phyloP scores from a whole-genome alignment of 2,329 filamentous ascomycete species.

The Leptographium lundbergii region DNA sequence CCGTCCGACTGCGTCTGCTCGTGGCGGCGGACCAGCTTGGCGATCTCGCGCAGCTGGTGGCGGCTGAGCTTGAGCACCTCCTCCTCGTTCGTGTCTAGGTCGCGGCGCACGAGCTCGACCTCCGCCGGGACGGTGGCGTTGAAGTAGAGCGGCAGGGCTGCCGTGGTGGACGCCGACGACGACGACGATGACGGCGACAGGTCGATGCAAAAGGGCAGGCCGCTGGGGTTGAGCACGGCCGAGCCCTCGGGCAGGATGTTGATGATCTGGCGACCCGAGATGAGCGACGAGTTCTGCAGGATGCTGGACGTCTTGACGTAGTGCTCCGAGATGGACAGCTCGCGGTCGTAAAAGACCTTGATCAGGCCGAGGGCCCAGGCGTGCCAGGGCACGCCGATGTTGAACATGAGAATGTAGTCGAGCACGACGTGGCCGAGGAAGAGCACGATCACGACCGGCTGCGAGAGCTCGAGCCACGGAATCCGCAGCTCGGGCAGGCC shows the following conservation, averaged over 20 bases:
- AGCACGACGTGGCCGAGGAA: slow-evolving; percentile 60
- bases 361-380: slow-evolving; percentile 59
- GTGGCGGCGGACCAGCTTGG: slow-evolving; percentile 54
- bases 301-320: slow-evolving; percentile 81
- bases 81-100: slow-evolving; percentile 63
- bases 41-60: slow-evolving; percentile 62
- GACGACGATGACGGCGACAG: slow-evolving; percentile 26
- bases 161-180: slow-evolving; percentile 30
- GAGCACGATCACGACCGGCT: slow-evolving; percentile 55
- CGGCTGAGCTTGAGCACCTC: slow-evolving; percentile 67
- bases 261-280: slow-evolving; percentile 92
- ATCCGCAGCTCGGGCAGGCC: slow-evolving; percentile 78
- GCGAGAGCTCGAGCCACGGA: slow-evolving; percentile 91
- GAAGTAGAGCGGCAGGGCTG: slow-evolving; percentile 64
- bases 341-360: slow-evolving; percentile 81
- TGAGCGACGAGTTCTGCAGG: slow-evolving; percentile 83
- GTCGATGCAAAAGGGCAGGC: slow-evolving; percentile 66
- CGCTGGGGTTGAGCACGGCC: slow-evolving; percentile 74
- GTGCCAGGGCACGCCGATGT: slow-evolving; percentile 63
- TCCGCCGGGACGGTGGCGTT: slow-evolving; percentile 84
- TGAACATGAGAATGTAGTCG: slow-evolving; percentile 87
- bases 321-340: slow-evolving; percentile 85
- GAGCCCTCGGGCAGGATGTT: slow-evolving; percentile 95
- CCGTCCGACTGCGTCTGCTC: not conserved
- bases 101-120: slow-evolving; percentile 78